Base-by-base conservation (phyloP, 129 eudicot species). In the Arctium minus region DNA sequence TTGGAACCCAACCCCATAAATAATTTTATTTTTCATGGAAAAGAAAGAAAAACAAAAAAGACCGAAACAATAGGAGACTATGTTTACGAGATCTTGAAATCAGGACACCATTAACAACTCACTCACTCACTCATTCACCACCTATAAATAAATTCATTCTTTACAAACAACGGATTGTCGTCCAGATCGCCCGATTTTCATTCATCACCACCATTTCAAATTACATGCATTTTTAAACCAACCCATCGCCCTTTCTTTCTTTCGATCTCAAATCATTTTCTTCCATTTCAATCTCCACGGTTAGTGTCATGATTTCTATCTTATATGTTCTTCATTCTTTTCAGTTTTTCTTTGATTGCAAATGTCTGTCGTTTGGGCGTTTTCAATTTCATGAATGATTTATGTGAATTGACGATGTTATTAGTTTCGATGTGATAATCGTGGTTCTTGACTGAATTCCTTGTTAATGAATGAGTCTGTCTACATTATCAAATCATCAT, bases 151-250 rank as follows among this genome's bases (percentile, higher is more conserved):
- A 12, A 71, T 71, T 71, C 42, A 46, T 80, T 46, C 36, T 40
- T 18, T 37, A 37, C n/a, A 73, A 74, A 18, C 8, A 80, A 80
- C 83, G 83, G 77, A 48, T 48, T 70, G 77, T 80, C 77, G 70
- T 80, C 83, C 77, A 80, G 60, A 79, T 79, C 83, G 33, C 83
- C 84, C 84, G 84, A 81, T 15, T 81, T 81, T 73, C 79, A 81
- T 81, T 81, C 85, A 8, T 79, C 18, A 69, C 83, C 71, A 22
- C 80, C 76, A 69, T 42, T 1, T 60, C 82, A 79, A 69, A 31
- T 10, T 75, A 42, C 69, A 22, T 72, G 60, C 68, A 74, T 71
- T 81, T 81, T 81, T 81, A 81, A 56, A 81, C 79, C 73, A 81
- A 53, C 78, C 84, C 84, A 73, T 35, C 73, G 5, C 40, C 72